A percentile compares a stretch with the other conserved stretches of the same genome.
phyloP scores from a whole-genome alignment of 2,329 filamentous ascomycete species.

The Amphichorda felina region DNA sequence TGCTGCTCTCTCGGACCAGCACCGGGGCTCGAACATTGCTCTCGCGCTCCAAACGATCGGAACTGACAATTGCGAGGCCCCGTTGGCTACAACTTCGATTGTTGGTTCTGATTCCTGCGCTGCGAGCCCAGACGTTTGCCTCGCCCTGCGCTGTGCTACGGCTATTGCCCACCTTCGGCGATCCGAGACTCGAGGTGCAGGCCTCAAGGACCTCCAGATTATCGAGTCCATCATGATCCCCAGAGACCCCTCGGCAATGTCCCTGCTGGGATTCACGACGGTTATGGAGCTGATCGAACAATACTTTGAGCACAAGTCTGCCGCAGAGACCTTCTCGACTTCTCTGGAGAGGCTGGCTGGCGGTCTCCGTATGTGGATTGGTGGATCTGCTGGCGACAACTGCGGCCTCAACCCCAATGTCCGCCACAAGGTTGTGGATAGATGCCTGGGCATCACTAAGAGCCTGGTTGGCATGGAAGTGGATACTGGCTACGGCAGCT shows the following conservation, averaged over 20 bases:
- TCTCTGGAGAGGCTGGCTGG: conserved; percentile 46
- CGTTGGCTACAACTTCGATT: conserved; percentile 20
- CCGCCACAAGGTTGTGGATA: conserved; percentile 41
- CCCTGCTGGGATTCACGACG: conserved; percentile 47
- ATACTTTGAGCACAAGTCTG: conserved; percentile 33
- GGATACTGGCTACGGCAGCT: conserved; percentile 48
- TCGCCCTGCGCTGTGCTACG: conserved; percentile 48
- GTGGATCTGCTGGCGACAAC: conserved; percentile 35
- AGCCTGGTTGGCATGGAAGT: conserved; percentile 46
- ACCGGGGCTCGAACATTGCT: conserved; percentile 43
- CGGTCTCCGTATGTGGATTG: conserved; percentile 48
- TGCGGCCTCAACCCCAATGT: conserved; percentile 37
- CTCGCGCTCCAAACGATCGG: conserved; percentile 39
- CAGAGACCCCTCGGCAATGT: conserved; percentile 28
- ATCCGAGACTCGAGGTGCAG: conserved; percentile 20
- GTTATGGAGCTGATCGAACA: conserved; percentile 45
- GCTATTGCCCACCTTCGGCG: conserved; percentile 45
- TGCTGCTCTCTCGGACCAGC: conserved; percentile 41
- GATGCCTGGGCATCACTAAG: conserved; percentile 44
- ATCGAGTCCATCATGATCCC: conserved; percentile 37
- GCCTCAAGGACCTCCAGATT: conserved; percentile 30
- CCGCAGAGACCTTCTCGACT: conserved; percentile 31
- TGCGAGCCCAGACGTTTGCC: conserved; percentile 38
- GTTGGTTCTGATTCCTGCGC: conserved; percentile 31
- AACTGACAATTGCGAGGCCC: conserved; percentile 13